Base-by-base conservation (phyloP, 352 stramenopile species). In the Thraustochytrium sp. region DNA sequence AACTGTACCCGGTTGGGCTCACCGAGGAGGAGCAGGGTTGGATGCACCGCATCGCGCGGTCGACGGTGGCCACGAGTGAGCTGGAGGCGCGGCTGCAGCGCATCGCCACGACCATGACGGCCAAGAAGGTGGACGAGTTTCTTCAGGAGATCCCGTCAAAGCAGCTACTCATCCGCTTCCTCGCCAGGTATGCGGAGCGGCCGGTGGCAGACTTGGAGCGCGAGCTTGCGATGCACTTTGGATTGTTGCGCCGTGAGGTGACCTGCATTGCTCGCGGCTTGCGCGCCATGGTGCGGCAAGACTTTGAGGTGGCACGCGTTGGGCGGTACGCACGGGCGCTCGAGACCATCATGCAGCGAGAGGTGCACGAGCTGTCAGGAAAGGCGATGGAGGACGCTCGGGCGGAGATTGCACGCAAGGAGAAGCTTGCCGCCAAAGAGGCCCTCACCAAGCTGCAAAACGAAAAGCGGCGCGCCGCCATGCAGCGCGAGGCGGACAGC, bases 131-230 rank as follows among this genome's bases (percentile, higher is more conserved):
- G 68, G 76, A 84, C 1, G 93, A 97, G 74, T 86, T 97, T 49
- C 88, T 96, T 2, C 88, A 94, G 38, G 93, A 97, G 85, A 82
- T 97, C 3, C 93, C 93, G 0, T 95, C 92, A 0, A 97, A 97
- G 82, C 92, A 91, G 2, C 92, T 97, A 40, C 89, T 97, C 38
- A 92, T 95, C 34, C 87, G 87, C 26, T 97, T 97, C 44, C 85
- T 89, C 0, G 82, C 63, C 29, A 21, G 74, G n/a, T 82, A 82
- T 55, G n/a, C 23, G 16, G 51, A 51, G 74, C 48, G 62, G 23
- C 59, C 77, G 4, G 31, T 82, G 4, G 61, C 48, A 42, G 62
- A 53, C 1, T 62, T 87, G n/a, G 84, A 85, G 40, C 56, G 63
- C n/a, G 85, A 87, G 54, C 78, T 87, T 26, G 65, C 76, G n/a